Conservation (phyloP, 371 early-diverging fungal species). For the Mitosporidium daphniae region DNA sequence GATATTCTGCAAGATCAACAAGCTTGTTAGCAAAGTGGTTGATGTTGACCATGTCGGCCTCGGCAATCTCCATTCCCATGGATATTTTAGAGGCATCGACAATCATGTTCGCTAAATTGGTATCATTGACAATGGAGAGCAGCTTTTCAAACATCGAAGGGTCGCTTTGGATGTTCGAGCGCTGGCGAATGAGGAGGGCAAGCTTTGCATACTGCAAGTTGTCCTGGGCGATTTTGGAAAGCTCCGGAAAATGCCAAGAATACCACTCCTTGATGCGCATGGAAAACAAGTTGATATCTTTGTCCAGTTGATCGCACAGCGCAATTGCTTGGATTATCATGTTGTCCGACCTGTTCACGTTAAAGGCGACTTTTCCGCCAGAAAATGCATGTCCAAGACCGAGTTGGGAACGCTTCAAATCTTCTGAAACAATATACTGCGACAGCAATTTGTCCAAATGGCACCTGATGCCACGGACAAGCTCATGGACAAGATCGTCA, state of each 20-base stretch:
- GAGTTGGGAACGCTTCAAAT: slow-evolving; percentile 56
- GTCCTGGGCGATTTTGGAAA: slow-evolving; percentile 63
- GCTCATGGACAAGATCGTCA: slow-evolving; percentile 24
- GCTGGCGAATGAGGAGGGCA: slow-evolving; percentile 38
- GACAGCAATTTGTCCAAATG: slow-evolving; percentile 50
- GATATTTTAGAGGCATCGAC: slow-evolving; percentile 63
- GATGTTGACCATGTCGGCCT: slow-evolving; percentile 65
- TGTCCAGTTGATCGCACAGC: slow-evolving; percentile 56
- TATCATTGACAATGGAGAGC: no score
- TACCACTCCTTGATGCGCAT: slow-evolving; percentile 88
- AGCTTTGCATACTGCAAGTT: slow-evolving; percentile 52
- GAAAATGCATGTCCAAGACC: slow-evolving; percentile 89
- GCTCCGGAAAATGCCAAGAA: slow-evolving; percentile 92
- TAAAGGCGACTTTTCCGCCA: slow-evolving; percentile 18
- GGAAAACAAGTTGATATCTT: slow-evolving; percentile 61
- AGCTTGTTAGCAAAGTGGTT: slow-evolving; percentile 64
- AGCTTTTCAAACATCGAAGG: no score
- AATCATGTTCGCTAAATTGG: slow-evolving; percentile 40
- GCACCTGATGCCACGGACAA: slow-evolving; percentile 55
- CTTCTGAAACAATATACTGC: slow-evolving; percentile 39
- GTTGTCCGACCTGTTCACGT: slow-evolving; percentile 52
- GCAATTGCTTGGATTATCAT: slow-evolving; percentile 65
- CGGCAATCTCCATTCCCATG: slow-evolving; percentile 66
- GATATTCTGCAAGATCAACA: slow-evolving; percentile 52
- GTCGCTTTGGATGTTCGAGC: no score